Percentiles rank a stretch among this genome's conserved stretches.
Evolutionary conservation across 306 rosid genomes (phyloP).

Genomic region (Quercus parvula): DNA sequence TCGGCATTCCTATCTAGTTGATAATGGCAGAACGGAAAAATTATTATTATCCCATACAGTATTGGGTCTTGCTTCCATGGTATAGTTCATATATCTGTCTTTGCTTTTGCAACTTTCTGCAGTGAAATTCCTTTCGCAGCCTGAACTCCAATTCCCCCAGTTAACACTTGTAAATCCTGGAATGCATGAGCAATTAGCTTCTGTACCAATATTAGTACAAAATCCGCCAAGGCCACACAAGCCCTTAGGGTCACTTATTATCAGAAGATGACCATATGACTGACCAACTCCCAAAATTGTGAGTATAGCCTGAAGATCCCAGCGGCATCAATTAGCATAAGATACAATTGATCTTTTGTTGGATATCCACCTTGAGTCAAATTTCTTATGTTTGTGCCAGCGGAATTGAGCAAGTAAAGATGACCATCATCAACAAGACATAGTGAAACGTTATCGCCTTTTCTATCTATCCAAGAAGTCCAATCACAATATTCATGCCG

Average conservation of each 20-base stretch:
- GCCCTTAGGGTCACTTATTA: background rate
- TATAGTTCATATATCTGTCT: background rate
- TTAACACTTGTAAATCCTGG: background rate
- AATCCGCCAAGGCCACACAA: background rate
- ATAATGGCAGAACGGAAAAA: background rate
- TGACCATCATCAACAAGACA: background rate
- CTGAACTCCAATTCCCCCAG: background rate
- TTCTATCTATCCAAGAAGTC: rapidly evolving
- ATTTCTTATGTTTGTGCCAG: background rate
- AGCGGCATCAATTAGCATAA: background rate
- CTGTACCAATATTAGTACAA: background rate
- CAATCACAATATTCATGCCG: background rate
- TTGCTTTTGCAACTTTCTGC: background rate
- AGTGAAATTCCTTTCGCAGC: background rate
- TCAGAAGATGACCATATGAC: background rate
- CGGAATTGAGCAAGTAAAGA: background rate
- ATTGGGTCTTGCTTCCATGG: background rate
- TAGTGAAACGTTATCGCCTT: background rate
- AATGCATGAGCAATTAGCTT: background rate
- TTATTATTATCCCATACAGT: background rate
- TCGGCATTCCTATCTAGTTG: background rate
- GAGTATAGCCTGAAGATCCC: background rate
- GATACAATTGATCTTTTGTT: background rate
- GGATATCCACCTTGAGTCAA: background rate
- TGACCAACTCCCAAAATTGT: background rate